Evolutionary conservation across 352 stramenopile species (phyloP), one percentile per base, ranked within the genome.

Genomic region (Phytophthora nicotianae): DNA sequence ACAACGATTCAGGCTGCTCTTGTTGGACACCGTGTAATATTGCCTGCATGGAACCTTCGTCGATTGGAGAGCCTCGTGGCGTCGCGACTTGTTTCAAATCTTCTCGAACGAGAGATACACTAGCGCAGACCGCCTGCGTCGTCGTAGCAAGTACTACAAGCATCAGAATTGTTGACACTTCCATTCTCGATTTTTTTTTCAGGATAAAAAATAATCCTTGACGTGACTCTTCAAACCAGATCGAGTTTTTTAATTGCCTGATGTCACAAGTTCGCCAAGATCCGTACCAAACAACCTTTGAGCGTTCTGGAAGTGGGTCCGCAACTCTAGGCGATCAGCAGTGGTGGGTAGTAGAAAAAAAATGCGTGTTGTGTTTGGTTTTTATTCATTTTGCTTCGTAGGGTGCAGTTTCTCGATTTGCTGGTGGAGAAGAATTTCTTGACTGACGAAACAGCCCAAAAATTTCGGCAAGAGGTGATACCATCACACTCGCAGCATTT

Each of bases 1-100:
- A 87, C n/a, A 83, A 55, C 9, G 77, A 70, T 51, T 84, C 75
- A 17, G 76, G 53, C 35, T 77, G 49, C 11, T 70, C 68, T 2
- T 74, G 60, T 33, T 75, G 70, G 21, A 66, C 76, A 8, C 70
- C 76, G 19, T 71, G 32, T 24, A 77, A 50, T 32, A 85, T 74
- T 16, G 53, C 63, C 32, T 74, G 62, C 48, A 75, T 74, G 11
- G 76, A 50, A 3, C 43, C 57, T 20, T 55, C 46, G 50, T 79
- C 62, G n/a, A 82, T 41, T 10, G 60, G 43, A 24, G 57, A 50
- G 14, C 40, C 52, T 17, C 64, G 58, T n/a, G 58, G 58, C 17
- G 42, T 57, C 8, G 53, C 48, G 21, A 72, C 58, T 35, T 64
- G 51, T 50, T 59, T 51, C 20, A 72, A 37, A 35, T 72, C 64